Evolutionary conservation across 768 basidiomycete species (phyloP), one percentile per base, ranked within the genome.

Genomic region (Boletus edulis): DNA sequence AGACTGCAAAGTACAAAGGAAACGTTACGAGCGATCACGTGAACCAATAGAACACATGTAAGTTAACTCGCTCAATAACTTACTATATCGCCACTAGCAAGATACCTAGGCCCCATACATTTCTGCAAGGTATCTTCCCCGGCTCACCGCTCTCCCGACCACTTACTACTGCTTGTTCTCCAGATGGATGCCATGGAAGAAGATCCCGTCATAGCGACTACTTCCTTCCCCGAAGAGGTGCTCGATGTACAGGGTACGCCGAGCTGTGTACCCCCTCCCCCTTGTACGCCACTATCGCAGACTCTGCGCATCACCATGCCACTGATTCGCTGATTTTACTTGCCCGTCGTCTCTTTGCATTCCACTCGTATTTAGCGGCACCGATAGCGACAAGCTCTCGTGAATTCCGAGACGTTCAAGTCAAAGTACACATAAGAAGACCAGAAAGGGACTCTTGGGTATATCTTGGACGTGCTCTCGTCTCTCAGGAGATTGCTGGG

Each of bases 381-480:
- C 56, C 67, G 49, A 59, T 64, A 58, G 59, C 68, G 24, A 45
- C 60, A 31, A 37, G 41, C 46, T 34, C 75, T 54, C 82, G 82
- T 53, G 85, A 86, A 62, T 87, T 89, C 65, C 83, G 85, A 50
- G 89, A 92, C 54, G 81, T 92, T 55, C 81, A 87, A 55, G 91
- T 92, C 55, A 91, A 92, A 68, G 89, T 93, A 18, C 91, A 92
- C 63, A 86, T 91, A 60, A 79, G 91, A 59, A 76, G 83, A 61
- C 86, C 90, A 35, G 90, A 91, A 52, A 82, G 76, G 65, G 91
- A 92, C 68, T 80, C 85, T 17, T 92, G 91, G 91, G 75, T 82
- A 27, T 93, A 92, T 62, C 78, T 91, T 47, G 91, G 91, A 12
- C 81, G 90, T 64, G 91, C 84, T 20, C 66, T 87, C 24, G 89